Percentiles rank a stretch among this genome's conserved stretches.
phyloP scores from a whole-genome alignment of 2,329 filamentous ascomycete species.

The Colletotrichum filicis region DNA sequence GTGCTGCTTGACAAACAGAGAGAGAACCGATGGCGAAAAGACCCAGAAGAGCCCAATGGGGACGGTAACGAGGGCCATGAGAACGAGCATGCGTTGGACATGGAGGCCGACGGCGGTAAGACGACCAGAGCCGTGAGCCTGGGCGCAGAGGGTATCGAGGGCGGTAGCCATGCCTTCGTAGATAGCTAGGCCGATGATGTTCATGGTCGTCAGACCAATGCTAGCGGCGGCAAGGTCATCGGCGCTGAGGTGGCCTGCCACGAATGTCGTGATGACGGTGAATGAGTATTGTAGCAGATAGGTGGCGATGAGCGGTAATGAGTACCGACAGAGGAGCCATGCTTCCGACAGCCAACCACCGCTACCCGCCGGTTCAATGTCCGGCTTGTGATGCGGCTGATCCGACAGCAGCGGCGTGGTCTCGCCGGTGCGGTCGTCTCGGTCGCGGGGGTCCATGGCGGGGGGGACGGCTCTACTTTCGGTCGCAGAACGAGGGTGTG shows the following conservation, averaged over 20 bases:
- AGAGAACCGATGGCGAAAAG: conserved; percentile 57
- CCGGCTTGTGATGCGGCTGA: conserved; percentile 24
- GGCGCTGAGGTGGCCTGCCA: conserved; percentile 62
- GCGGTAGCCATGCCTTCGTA: conserved; percentile 63
- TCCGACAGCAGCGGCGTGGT: conserved; percentile 29
- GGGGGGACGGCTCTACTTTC: not conserved
- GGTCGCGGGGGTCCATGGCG: conserved; percentile 23
- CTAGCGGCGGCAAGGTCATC: conserved; percentile 64
- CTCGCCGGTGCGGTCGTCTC: conserved; percentile 22
- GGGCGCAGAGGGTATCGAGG: conserved; percentile 62
- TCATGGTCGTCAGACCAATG: conserved; percentile 63
- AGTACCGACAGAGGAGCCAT: conserved; percentile 45
- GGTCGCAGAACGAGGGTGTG: not conserved
- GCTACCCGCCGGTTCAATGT: conserved; percentile 12
- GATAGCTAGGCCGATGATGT: conserved; percentile 62
- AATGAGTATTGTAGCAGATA: conserved; percentile 63
- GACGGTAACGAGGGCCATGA: conserved; percentile 58
- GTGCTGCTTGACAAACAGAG: conserved; percentile 57
- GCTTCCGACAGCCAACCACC: conserved; percentile 24
- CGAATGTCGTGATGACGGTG: conserved; percentile 61
- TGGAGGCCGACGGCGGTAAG: conserved; percentile 61
- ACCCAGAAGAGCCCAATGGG: conserved; percentile 62
- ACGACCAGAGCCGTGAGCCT: conserved; percentile 61
- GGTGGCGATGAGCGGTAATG: conserved; percentile 61
- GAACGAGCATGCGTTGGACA: conserved; percentile 61